Base-by-base conservation (phyloP, 352 stramenopile species). In the Peronospora destructor region DNA sequence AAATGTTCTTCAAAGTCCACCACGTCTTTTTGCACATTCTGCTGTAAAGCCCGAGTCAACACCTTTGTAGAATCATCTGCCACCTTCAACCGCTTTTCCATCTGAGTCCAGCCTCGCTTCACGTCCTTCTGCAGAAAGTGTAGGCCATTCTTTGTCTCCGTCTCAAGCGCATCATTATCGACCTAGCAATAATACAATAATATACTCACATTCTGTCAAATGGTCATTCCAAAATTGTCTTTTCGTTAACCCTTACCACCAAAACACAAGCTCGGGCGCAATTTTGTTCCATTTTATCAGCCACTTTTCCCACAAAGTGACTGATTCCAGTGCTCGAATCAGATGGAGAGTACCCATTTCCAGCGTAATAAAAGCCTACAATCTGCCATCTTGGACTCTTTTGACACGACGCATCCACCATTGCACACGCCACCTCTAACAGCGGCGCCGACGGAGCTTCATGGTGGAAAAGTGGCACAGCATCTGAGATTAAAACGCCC, bases 1-100 rank as follows among this genome's bases (percentile, higher is more conserved):
- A 91, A 56, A 50, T 91, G 80, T 37, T 89, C 77, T 49, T 91
- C 80, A 41, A 87, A 73, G 68, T 91, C 80, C 35, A 80, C 66
- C 16, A 91, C 30, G 21, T 81, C 55, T 7, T 61, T 49, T 36
- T 76, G 56, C 41, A 60, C 73, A 34, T 62, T 67, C 57, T 84
- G 69, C 55, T 73, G 28, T 14, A 88, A 56, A 25, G 71, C 77
- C 16, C 56, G 32, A 8, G 72, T 69, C n/a, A 87, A 48, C 36
- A 74, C 53, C 28, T 67, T 64, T 25, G 47, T 47, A 36, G 66
- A 69, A 32, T 56, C 67, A 37, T 80, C 61, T 16, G 71, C 70
- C 29, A 84, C 56, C 12, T 56, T 56, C 23, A 91, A 59, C n/a
- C 66, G 72, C 51, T 71, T 82, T 54, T 91, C 76, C 42, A 85